Conservation (phyloP, 345 rosid genomes). For the Bruguiera sexangula region DNA sequence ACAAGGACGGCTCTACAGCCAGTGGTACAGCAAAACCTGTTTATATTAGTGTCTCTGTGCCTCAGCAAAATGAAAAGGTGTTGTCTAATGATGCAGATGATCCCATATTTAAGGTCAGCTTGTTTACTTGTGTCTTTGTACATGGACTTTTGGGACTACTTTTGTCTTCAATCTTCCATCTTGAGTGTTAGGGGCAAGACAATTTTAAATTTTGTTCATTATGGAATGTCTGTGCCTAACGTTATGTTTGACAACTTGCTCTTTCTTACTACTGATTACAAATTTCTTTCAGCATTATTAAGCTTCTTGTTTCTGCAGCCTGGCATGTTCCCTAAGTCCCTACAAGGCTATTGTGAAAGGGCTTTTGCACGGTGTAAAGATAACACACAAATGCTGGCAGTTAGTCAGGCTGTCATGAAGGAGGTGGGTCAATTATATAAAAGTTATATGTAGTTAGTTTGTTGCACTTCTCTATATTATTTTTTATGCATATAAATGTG, state of each 20-base stretch:
- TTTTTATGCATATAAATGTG: no score
- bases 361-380: constrained; percentile 76
- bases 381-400: constrained; percentile 56
- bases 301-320: constrained; percentile 47
- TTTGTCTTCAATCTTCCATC: no score
- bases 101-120: constrained; percentile 63
- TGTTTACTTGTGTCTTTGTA: background rate
- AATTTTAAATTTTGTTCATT: no score
- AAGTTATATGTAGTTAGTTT: background rate
- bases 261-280: no score
- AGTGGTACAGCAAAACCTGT: constrained; percentile 63
- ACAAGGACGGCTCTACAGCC: constrained; percentile 50
- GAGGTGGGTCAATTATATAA: constrained; percentile 45
- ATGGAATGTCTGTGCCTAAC: background rate
- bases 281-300: constrained; percentile 6
- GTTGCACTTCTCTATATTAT: background rate
- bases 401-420: constrained; percentile 68
- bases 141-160: background rate
- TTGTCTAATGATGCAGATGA: constrained; percentile 51
- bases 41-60: constrained; percentile 67
- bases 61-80: constrained; percentile 51
- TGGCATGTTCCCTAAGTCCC: constrained; percentile 68
- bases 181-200: no score
- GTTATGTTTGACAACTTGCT: background rate
- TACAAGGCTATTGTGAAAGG: constrained; percentile 84